Evolutionary conservation across 805 yeast species (phyloP), one percentile per base, ranked within the genome.

Genomic region (Pichia gijzeniarum): DNA sequence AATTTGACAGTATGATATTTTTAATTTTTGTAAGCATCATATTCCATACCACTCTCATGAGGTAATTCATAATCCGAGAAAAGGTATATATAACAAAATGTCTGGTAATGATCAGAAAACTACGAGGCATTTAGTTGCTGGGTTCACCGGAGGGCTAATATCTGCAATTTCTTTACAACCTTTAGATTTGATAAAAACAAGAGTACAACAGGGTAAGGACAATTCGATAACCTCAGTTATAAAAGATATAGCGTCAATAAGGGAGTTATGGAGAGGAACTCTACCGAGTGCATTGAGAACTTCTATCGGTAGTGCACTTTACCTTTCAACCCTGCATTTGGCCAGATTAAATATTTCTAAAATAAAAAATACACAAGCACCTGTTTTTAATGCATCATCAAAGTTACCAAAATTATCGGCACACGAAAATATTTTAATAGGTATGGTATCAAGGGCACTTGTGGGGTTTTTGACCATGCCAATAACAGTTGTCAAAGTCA

Each of bases 401-500:
- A 74, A 64, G 16, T 67, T 91, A 44, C 98, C 98, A 3, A 80
- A 77, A 58, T 71, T 93, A 32, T 69, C 85, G 3, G 80, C 79
- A 52, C 54, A 67, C 28, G 89, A 81, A 48, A 93, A 93, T 60
- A 64, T 90, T 42, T 43, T 76, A 6, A 73, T 90, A 0, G 98
- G 99, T 3, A 85, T 86, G 36, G 55, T 80, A 2, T 81, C 95
- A 1, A 70, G 99, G 46, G 88, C 89, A 0, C 47, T 76, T 1
- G 95, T 89, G 2, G 99, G 99, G 2, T 74, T 82, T 51, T 50
- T 86, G 8, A 87, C 96, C 5, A 93, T 93, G 99, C 99, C 99
- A 0, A 75, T 93, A 9, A 93, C 99, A 0, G 80, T 93, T 3
- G 64, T 93, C 25, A 93, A 93, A 60, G 93, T 95, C 5, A 72